Conservation (phyloP, 2,329 filamentous ascomycete genomes). For the Aspergillus alliaceus region DNA sequence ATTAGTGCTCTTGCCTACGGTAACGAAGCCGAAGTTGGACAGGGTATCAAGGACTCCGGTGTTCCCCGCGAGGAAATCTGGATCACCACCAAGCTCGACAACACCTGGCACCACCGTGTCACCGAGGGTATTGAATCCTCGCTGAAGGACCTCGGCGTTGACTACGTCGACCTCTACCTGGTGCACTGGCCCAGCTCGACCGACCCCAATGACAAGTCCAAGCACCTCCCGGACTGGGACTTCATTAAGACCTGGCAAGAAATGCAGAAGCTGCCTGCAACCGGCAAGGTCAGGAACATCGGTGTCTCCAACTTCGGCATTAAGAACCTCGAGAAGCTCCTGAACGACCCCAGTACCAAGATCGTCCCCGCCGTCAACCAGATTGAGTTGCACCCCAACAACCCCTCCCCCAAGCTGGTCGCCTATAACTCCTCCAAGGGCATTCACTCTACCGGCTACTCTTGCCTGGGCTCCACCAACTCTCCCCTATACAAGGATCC, state of each 20-base stretch:
- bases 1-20: constrained; percentile 51
- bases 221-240: constrained; percentile 75
- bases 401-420: constrained; percentile 62
- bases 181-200: constrained; percentile 67
- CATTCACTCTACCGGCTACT: constrained; percentile 58
- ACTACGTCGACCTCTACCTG: constrained; percentile 72
- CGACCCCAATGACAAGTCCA: constrained; percentile 50
- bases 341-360: constrained; percentile 62
- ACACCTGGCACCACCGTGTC: constrained; percentile 63
- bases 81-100: constrained; percentile 69
- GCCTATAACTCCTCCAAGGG: constrained; percentile 54
- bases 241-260: constrained; percentile 72
- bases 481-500: constrained; percentile 56
- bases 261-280: constrained; percentile 46
- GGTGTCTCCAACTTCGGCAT: constrained; percentile 86
- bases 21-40: constrained; percentile 67
- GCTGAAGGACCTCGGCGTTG: constrained; percentile 62
- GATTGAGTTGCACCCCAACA: constrained; percentile 63
- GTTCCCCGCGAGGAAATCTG: constrained; percentile 67
- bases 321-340: constrained; percentile 73
- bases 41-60: constrained; percentile 65
- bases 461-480: constrained; percentile 57
- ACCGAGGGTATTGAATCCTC: constrained; percentile 62
- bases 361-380: constrained; percentile 55
- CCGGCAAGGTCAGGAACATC: constrained; percentile 71